phyloP scores from a whole-genome alignment of 1,284 basidiomycete species.

The Acaromyces ingoldii region DNA sequence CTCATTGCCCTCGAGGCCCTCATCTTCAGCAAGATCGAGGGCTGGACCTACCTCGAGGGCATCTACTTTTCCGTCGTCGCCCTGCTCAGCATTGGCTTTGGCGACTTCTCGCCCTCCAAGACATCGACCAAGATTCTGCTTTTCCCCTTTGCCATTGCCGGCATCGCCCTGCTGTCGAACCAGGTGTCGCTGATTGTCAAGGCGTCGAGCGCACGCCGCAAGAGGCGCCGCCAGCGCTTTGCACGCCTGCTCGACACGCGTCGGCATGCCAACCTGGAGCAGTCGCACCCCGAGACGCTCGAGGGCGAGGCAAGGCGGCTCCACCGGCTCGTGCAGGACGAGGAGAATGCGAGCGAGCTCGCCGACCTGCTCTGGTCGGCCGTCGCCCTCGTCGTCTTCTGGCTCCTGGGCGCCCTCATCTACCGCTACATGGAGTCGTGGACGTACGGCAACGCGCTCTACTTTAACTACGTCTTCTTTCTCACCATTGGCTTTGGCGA shows the following conservation, averaged over 20 bases:
- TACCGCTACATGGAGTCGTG: constrained; percentile 52
- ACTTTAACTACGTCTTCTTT: constrained; percentile 41
- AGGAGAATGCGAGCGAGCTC: constrained; percentile 50
- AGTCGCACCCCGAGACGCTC: constrained; percentile 12
- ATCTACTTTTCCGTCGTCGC: constrained; percentile 43
- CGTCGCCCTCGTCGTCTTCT: constrained; percentile 50
- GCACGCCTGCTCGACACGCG: constrained; percentile 30
- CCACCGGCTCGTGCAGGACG: constrained; percentile 47
- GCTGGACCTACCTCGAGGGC: constrained; percentile 23
- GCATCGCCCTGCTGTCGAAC: constrained; percentile 53
- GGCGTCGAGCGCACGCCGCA: constrained; percentile 45
- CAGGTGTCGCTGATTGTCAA: constrained; percentile 53
- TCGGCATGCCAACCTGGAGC: neutral
- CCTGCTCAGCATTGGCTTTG: constrained; percentile 48
- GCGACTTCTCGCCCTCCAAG: constrained; percentile 48
- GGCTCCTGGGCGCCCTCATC: constrained; percentile 51
- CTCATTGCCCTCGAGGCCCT: constrained; percentile 31
- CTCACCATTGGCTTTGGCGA: constrained; percentile 53
- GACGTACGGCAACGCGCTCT: constrained; percentile 38
- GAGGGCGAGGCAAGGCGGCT: constrained; percentile 52
- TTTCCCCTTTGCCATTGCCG: constrained; percentile 53
- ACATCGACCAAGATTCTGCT: constrained; percentile 51
- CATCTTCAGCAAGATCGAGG: constrained; percentile 17
- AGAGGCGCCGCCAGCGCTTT: constrained; percentile 43
- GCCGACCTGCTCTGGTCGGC: constrained; percentile 51